Percentiles rank a stretch among this genome's conserved stretches.
Conservation (phyloP, 2,329 filamentous ascomycete species). For the Phialocephala sp. region DNA sequence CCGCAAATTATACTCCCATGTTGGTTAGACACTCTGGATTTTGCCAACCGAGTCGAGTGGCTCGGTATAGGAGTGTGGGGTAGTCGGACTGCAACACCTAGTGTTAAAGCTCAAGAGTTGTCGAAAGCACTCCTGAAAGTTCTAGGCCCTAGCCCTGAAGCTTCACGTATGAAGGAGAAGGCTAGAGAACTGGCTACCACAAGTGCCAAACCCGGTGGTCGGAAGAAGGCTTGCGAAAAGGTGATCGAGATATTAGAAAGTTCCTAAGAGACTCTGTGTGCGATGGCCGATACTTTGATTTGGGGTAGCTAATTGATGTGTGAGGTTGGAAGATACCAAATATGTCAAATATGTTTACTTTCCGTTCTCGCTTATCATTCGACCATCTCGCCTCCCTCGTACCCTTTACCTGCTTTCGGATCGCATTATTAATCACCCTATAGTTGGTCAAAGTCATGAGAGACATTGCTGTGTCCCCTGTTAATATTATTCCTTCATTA, state of each 20-base stretch:
- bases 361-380: not conserved
- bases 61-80: conserved; percentile 47
- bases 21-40: conserved; percentile 55
- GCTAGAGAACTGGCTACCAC: conserved; percentile 29
- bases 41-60: conserved; percentile 49
- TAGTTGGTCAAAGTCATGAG: not conserved
- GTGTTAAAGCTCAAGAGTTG: conserved; percentile 28
- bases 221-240: conserved; percentile 32
- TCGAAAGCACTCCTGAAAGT: conserved; percentile 30
- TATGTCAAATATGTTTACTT: not conserved
- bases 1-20: conserved; percentile 53
- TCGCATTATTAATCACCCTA: not conserved
- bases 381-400: not conserved
- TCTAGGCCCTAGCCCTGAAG: conserved; percentile 27
- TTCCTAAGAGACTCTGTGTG: not conserved
- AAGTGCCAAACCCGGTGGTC: conserved; percentile 24
- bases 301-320: not conserved
- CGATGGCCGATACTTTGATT: not conserved
- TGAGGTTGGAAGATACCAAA: not conserved
- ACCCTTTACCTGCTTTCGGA: not conserved
- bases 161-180: conserved; percentile 25
- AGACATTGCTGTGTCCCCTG: not conserved
- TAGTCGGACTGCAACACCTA: conserved; percentile 27
- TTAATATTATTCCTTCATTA: conserved; percentile 11
- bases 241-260: conserved; percentile 31